Evolutionary conservation across 73 alveolate species (phyloP).

Genomic region (Symbiodinium natans): DNA sequence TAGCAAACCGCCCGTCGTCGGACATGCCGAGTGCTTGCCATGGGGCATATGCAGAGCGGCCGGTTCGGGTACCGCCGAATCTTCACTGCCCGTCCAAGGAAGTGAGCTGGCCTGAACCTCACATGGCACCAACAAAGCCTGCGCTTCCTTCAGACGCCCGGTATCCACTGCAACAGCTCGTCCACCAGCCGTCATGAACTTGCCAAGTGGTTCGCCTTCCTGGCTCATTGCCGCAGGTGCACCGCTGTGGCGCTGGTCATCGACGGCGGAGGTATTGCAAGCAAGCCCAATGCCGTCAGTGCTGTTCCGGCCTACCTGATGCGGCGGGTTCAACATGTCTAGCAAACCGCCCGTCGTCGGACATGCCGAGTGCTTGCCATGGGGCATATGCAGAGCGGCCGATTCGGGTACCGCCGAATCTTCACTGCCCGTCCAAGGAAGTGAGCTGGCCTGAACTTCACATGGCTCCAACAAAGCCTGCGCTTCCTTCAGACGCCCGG

Average conservation of each 20-base stretch:
- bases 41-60: no score
- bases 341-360: neutral
- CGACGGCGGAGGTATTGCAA: neutral
- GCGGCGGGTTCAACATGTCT: neutral
- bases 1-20: no score
- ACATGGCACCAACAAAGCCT: neutral
- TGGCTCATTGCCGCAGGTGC: neutral
- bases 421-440: neutral
- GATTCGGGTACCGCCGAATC: neutral
- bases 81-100: neutral
- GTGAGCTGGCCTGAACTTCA: neutral
- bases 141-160: neutral
- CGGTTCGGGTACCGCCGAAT: no score
- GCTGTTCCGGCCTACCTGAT: neutral
- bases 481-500: neutral
- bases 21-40: no score
- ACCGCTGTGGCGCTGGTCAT: neutral
- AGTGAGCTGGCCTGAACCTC: neutral
- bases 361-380: neutral
- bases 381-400: neutral
- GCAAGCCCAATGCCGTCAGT: neutral
- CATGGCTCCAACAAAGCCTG: neutral
- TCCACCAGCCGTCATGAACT: slow-evolving; percentile 46
- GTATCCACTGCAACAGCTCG: neutral
- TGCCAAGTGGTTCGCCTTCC: neutral